These are phyloP conservation scores for Mortierella sp. DNA, from an alignment of 371 early-diverging fungal genomes.

Conservation along the genomic window DNA sequence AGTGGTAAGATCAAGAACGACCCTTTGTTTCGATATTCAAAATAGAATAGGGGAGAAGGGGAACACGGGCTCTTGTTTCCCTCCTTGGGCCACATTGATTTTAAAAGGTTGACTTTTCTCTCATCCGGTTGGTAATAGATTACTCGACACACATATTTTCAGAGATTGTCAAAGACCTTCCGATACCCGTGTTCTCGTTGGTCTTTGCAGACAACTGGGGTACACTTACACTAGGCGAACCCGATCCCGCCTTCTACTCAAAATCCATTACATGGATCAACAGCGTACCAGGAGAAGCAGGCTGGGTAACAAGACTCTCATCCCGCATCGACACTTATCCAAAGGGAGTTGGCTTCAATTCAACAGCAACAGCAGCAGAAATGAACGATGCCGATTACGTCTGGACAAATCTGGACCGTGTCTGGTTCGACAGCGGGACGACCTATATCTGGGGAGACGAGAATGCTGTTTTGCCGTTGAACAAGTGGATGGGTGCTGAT, in stretches of 20 bases:
- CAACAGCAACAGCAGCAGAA: background rate
- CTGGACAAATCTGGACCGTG: constrained; percentile 22
- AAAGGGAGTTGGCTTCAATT: background rate
- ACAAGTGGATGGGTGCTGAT: constrained; percentile 43
- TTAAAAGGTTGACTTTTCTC: background rate
- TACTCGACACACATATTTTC: constrained; percentile 28
- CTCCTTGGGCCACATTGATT: too few relatives aligned
- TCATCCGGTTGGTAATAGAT: background rate
- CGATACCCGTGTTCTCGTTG: constrained; percentile 34
- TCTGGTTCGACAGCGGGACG: constrained; percentile 49
- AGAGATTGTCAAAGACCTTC: constrained; percentile 28
- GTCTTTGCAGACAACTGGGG: constrained; percentile 36
- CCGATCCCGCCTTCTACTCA: constrained; percentile 30
- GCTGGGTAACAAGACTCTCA: constrained; percentile 27
- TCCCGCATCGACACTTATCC: constrained; percentile 23
- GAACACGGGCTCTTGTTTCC: background rate
- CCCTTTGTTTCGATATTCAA: too few relatives aligned
- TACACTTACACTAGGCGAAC: constrained; percentile 34
- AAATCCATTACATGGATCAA: constrained; percentile 29
- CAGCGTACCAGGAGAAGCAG: constrained; percentile 29
- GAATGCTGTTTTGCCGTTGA: constrained; percentile 7
- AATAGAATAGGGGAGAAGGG: background rate
- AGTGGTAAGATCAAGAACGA: constrained; percentile 29
- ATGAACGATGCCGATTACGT: constrained; percentile 4
- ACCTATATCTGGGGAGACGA: constrained; percentile 47